These are phyloP conservation scores for Russula virescens DNA, from an alignment of 768 basidiomycete species.

Conservation along the genomic window DNA sequence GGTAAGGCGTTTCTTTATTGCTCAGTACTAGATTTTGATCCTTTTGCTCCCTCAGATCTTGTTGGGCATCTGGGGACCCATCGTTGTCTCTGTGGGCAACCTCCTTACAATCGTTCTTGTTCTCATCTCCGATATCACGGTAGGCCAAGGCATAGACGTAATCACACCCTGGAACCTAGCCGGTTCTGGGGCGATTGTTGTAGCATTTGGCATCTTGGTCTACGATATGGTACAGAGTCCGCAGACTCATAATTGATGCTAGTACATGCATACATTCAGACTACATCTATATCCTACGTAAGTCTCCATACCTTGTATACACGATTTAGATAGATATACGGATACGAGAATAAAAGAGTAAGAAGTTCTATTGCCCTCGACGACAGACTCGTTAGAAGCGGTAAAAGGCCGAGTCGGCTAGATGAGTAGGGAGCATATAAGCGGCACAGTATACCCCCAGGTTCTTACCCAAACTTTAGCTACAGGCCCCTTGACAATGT, in stretches of 20 bases:
- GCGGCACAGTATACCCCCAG: too few relatives aligned
- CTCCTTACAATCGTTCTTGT: conserved; percentile 94
- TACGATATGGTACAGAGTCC: conserved; percentile 53
- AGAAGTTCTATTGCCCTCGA: too few relatives aligned
- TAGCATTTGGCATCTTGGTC: conserved; percentile 75
- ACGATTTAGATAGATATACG: too few relatives aligned
- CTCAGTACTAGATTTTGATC: not conserved
- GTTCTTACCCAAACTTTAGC: too few relatives aligned
- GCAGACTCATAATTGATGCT: not conserved
- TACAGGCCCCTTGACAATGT: too few relatives aligned
- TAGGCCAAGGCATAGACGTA: conserved; percentile 55
- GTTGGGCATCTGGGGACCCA: conserved; percentile 81
- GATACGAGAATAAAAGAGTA: too few relatives aligned
- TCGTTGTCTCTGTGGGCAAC: conserved; percentile 82
- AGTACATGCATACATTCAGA: not conserved
- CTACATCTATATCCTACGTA: too few relatives aligned
- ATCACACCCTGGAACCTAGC: conserved; percentile 67
- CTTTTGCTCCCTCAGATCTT: conserved; percentile 47
- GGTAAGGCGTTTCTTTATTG: conserved; percentile 39
- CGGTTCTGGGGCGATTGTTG: conserved; percentile 74
- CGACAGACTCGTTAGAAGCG: too few relatives aligned
- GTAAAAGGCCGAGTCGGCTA: too few relatives aligned
- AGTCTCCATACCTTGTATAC: too few relatives aligned
- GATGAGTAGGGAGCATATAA: too few relatives aligned
- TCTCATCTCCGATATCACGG: conserved; percentile 68